Evolutionary conservation across 345 rosid genomes (phyloP), one percentile per base, ranked within the genome.

Genomic region (Citrus unshiu): DNA sequence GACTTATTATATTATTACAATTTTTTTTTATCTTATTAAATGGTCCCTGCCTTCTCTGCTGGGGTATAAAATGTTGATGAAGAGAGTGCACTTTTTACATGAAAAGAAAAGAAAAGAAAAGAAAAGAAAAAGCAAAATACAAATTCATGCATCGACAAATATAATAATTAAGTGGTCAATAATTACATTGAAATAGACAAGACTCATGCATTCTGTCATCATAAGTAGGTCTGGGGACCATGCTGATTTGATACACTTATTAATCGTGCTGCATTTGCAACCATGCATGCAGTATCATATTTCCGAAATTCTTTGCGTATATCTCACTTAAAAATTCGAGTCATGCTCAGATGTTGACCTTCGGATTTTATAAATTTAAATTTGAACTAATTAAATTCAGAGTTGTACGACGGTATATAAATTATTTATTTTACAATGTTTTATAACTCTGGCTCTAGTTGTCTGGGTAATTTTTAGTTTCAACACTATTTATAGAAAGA

Each of bases 111-210:
- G 37, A 35, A 79, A 81, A 56, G 74, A 46, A 46, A 43, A 35
- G 37, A 35, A 35, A 37, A 46, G 51, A 46, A 46, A 46, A 46
- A 46, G 51, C 5, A 46, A 46, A 46, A 46, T 46, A 3, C 51
- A 13, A 46, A 46, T 13, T 46, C 51, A 13, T 69, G 24, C 37
- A 69, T 66, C 13, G 67, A 34, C 61, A 56, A 19, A 43, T 59
- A 69, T 65, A 58, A 59, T 60, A 69, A 73, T 30, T 59, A 59
- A 46, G 66, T 72, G 81, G 4, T 40, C 46, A 69, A 78, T 68
- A 69, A 25, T 73, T 49, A 76, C 80, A 82, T 14, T 18, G 79
- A 75, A 57, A 72, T 30, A 4, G 84, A 78, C 89, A 64, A 75
- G 67, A 39, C 59, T 13, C 51, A 13, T 46, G 37, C 68, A 37